Percentiles rank a stretch among this genome's conserved stretches.
These are phyloP conservation scores for Urostyla sp. DNA, from an alignment of 73 alveolate species.

Conservation along the genomic window DNA sequence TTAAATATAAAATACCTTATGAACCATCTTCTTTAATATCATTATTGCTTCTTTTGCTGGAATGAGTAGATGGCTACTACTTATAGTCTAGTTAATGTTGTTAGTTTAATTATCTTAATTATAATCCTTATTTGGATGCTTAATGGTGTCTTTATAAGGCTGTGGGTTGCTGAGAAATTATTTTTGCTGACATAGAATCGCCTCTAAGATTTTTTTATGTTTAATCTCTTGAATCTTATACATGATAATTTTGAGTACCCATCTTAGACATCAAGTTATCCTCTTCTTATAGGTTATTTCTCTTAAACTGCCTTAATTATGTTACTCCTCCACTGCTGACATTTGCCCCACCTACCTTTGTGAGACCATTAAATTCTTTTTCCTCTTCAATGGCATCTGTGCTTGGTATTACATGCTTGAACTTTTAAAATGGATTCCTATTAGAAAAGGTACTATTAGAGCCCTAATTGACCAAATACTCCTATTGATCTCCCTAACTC, in stretches of 20 bases:
- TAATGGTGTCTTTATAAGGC: slow-evolving; percentile 30
- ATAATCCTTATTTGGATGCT: slow-evolving; percentile 12
- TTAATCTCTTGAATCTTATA: slow-evolving; percentile 10
- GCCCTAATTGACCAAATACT: slow-evolving; percentile 23
- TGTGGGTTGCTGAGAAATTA: slow-evolving; percentile 7
- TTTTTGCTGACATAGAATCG: too few species aligned
- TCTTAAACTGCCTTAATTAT: slow-evolving; percentile 10
- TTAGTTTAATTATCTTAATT: neutral
- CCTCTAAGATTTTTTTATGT: slow-evolving; percentile 10
- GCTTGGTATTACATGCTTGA: slow-evolving; percentile 31
- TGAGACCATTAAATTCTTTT: neutral
- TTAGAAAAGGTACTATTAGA: slow-evolving; percentile 12
- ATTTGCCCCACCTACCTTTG: slow-evolving; percentile 21
- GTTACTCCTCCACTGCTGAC: slow-evolving; percentile 31
- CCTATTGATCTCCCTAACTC: slow-evolving; percentile 30
- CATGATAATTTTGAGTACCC: neutral
- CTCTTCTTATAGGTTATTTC: slow-evolving; percentile 7
- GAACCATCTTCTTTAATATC: slow-evolving; percentile 18
- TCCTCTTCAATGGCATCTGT: slow-evolving; percentile 39
- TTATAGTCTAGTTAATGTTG: neutral
- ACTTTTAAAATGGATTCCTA: slow-evolving; percentile 24
- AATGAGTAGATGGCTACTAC: slow-evolving; percentile 29
- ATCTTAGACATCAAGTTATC: neutral
- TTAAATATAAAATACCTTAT: too few species aligned
- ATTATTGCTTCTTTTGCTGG: slow-evolving; percentile 39